Base-by-base conservation (phyloP, 257 asterid genomes). In the Lavandula angustifolia region DNA sequence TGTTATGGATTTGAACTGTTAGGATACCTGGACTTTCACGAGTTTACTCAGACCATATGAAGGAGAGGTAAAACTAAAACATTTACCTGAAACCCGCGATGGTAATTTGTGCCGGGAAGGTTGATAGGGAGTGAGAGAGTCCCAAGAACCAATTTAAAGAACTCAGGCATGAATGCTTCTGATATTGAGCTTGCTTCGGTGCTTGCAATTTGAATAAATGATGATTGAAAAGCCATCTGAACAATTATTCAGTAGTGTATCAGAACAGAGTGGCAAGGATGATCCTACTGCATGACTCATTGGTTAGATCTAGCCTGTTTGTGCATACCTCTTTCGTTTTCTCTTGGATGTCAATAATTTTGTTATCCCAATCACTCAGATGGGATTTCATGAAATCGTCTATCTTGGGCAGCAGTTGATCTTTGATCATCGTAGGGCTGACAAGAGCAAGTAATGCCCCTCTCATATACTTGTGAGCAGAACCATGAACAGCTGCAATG, bases 211-310 rank as follows among this genome's bases (percentile, higher is more conserved):
- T 94, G 99, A 68, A 80, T 86, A 60, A 86, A 62, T 0, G 99
- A 85, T 37, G 99, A 94, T n/a, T 83, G 64, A 71, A 94, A 88
- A 11, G 99, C 99, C 95, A 94, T 94, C 99, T 94, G 82, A 13
- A 74, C n/a, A 14, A 64, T 68, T 22, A 35, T 27, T 41, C 18
- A 4, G 35, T 12, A 8, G 44, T 31, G 10, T 42, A 40, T 68
- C 38, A 78, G 48, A 76, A 68, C 80, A 78, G 68, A 67, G 47
- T 37, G 46, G n/a, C 13, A n/a, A 41, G 42, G 63, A 41, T 17
- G 43, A 51, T n/a, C 13, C 42, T 38, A 34, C n/a, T 32, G 40
- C 47, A 68, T 52, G 54, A 69, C 35, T 71, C 61, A 51, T 52
- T 52, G 43, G 52, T 51, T 38, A 54, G 79, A 76, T 74, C 74